Evolutionary conservation across 192 early-diverging fungal genomes (phyloP), one percentile per base, ranked within the genome.

Genomic region (Pilaira anomala): DNA sequence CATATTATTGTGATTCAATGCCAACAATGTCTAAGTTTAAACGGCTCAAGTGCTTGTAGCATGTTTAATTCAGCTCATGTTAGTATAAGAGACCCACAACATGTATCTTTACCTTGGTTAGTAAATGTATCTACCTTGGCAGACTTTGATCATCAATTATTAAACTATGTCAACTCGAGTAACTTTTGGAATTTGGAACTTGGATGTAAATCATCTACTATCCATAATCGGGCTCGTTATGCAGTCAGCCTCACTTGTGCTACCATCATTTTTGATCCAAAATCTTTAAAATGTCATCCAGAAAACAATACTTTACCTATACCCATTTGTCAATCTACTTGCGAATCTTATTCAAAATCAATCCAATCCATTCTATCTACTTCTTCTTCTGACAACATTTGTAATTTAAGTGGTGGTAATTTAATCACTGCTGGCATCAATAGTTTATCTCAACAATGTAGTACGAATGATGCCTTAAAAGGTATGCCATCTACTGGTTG

Each of bases 21-120:
- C 12, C 62, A 63, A 63, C 62, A 63, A 44, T 63, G 62, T 25
- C 36, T 63, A 28, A 52, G 49, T 22, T 30, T 63, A 36, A 33
- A 28, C 19, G 22, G 52, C 0, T 63, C 62, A 2, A 52, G n/a
- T 14, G 30, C 49, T 1, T 63, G 62, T 63, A 49, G n/a, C 36
- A 49, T 29, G 18, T 63, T 63, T 41, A 52, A 12, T 7, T 28
- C 26, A 12, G 24, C 30, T 9, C 30, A 63, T 45, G 40, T 54
- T 24, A 42, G 50, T 12, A 53, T 63, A 40, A 28, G 51, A 36
- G 33, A 63, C 7, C 24, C 62, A 11, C 2, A 21, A 3, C 53
- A 40, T 63, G 62, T 53, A 6, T 24, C 51, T 7, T 53, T 52
- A 18, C 62, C 62, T 26, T 63, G 62, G 62, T 39, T 63, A 2